Evolutionary conservation across 2,329 filamentous ascomycete genomes (phyloP), one percentile per base, ranked within the genome.

Genomic region (Talaromyces sp.): DNA sequence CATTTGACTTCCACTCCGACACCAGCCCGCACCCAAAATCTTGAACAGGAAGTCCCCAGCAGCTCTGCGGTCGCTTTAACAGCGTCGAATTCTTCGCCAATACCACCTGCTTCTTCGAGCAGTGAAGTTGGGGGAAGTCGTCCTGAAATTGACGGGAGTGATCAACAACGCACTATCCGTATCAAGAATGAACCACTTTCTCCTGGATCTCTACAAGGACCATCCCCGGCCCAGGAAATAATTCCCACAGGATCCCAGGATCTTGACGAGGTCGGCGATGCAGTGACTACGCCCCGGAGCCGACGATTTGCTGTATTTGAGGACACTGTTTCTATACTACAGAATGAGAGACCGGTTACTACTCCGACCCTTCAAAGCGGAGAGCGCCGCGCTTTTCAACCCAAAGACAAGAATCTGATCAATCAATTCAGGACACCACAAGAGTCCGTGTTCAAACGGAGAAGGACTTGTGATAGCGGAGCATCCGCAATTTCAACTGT

Each of bases 171-270:
- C 15, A 62, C 66, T 17, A 60, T 70, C 36, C 46, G 63, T 15
- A 61, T 76, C 22, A 77, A 77, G 62, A 68, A 66, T 53, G 73
- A 77, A 60, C 62, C 65, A 15, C 53, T 66, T 22, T 71, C 71
- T 36, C 73, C 71, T 39, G 73, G 71, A 57, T 68, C 71, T 28
- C 10, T 66, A n/a, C 62, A 53, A 11, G 56, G 53, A 11, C 53
- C 57, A 50, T 56, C 57, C 8, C 33, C 61, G 8, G 56, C 53
- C 28, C 41, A 46, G 21, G 63, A 58, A 21, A 48, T 57, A 48
- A 63, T 60, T 46, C 73, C 77, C 0, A 75, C 81, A 40, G 84
- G 85, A 53, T 87, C 83, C 56, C 76, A 87, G 53, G 85, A 88
- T 65, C 74, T 88, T 10, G 81, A 84, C 64, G 76, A 79, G 41